phyloP scores from a whole-genome alignment of 129 eudicot genomes.

The Tanacetum coccineum region DNA sequence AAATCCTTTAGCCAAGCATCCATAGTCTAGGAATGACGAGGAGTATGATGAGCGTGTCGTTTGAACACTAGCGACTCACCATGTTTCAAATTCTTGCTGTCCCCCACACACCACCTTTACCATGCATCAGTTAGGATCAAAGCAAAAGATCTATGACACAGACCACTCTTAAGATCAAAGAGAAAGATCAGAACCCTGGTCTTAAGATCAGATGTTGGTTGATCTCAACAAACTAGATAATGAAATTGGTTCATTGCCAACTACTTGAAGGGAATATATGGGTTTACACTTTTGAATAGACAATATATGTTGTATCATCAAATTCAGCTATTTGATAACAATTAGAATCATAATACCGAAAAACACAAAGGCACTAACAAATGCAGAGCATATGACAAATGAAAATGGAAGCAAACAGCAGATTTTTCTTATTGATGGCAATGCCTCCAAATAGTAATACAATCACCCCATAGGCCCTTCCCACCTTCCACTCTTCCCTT shows the following conservation, averaged over 20 bases:
- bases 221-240: not conserved
- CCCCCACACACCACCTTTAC: not conserved
- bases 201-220: not conserved
- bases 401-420: slow-evolving; percentile 7
- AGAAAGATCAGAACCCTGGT: not conserved
- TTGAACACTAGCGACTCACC: no score
- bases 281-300: no score
- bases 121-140: not conserved
- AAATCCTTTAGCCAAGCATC: no score
- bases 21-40: no score
- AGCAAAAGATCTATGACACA: not conserved
- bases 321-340: no score
- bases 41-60: no score
- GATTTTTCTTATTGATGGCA: slow-evolving; percentile 5
- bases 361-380: not conserved
- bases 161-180: not conserved
- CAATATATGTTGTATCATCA: no score
- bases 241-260: no score
- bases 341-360: no score
- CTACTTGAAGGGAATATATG: no score
- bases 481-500: slow-evolving; percentile 17
- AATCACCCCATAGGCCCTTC: slow-evolving; percentile 24
- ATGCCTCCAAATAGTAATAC: slow-evolving; percentile 20
- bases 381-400: not conserved
- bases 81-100: no score